Base-by-base conservation (phyloP, 2,329 filamentous ascomycete species). In the Fusarium foetens region DNA sequence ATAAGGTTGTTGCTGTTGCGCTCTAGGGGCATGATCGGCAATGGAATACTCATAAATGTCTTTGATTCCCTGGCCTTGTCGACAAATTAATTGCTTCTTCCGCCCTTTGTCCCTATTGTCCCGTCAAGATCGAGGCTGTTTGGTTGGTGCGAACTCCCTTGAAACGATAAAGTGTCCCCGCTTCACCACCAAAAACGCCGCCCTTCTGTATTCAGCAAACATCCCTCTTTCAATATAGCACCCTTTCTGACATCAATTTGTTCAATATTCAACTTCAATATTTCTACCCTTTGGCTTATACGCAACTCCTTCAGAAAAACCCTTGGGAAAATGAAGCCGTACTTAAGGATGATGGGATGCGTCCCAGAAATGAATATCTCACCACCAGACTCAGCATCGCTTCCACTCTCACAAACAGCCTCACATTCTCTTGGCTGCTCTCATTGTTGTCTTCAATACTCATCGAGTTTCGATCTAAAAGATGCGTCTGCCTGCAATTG, bases 401-500 rank as follows among this genome's bases (percentile, higher is more conserved):
- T 46, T 49, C 38, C 39, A 49, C 41, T 55, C 43, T 52, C 46
- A 43, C 58, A 53, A 63, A 41, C 58, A 69, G 67, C 64, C 71
- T 69, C 38, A 55, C 70, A 57, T 23, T 7, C 25, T 36, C 49
- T 70, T 36, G 63, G 71, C 63, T 75, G 51, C 48, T 42, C 38
- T 54, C 11, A 12, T 45, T 41, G 42, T 49, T 36, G 36, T 31
- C 16, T 53, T 23, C 12, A 53, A 48, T 33, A 42, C 53, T 53
- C 43, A 45, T 33, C 48, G 21, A 65, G 38, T 39, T 11, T 33
- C 13, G 19, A 13, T 35, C 42, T 46, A 25, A 62, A 75, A 51
- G 6, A 79, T 80, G 79, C 70, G 70, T 70, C 54, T 77, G 48
- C 41, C 66, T 21, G 69, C 69, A 10, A 49, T 79, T 38, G 38